Percentiles rank a stretch among this genome's conserved stretches.
phyloP scores from a whole-genome alignment of 2,329 filamentous ascomycete species.

The Chrysosporium queenslandicum region DNA sequence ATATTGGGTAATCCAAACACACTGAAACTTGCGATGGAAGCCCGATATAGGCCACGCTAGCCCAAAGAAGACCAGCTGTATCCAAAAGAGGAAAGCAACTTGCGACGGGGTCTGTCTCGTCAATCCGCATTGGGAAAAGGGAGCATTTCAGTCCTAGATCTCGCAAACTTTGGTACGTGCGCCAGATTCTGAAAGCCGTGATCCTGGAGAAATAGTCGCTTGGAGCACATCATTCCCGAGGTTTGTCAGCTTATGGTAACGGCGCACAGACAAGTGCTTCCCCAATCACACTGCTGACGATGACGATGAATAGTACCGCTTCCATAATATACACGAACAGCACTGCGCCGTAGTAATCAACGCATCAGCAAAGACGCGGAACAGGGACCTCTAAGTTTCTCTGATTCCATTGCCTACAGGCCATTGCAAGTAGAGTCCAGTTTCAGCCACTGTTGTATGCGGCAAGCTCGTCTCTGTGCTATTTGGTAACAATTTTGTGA shows the following conservation, averaged over 20 bases:
- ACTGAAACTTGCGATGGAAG: constrained; percentile 7
- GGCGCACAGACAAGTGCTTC: neutral
- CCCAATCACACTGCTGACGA: neutral
- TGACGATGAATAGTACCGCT: too few relatives aligned
- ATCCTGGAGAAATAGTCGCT: neutral
- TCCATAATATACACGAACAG: neutral
- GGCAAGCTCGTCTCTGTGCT: neutral
- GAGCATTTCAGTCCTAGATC: neutral
- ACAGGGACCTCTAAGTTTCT: neutral
- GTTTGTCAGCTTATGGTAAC: neutral
- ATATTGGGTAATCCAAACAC: constrained; percentile 10
- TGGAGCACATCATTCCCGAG: neutral
- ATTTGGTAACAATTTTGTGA: constrained; percentile 5
- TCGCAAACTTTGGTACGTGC: neutral
- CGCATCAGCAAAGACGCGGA: neutral
- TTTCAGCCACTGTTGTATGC: constrained; percentile 7
- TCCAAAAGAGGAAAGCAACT: constrained; percentile 4
- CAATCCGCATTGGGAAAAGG: constrained; percentile 1
- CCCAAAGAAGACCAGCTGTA: constrained; percentile 1
- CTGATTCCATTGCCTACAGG: neutral
- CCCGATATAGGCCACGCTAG: constrained; percentile 2
- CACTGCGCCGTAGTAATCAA: neutral
- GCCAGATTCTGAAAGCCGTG: neutral
- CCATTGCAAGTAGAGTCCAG: neutral
- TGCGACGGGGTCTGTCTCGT: constrained; percentile 4